Evolutionary conservation across 2,329 filamentous ascomycete genomes (phyloP).

Genomic region (Shiraia bambusicola): DNA sequence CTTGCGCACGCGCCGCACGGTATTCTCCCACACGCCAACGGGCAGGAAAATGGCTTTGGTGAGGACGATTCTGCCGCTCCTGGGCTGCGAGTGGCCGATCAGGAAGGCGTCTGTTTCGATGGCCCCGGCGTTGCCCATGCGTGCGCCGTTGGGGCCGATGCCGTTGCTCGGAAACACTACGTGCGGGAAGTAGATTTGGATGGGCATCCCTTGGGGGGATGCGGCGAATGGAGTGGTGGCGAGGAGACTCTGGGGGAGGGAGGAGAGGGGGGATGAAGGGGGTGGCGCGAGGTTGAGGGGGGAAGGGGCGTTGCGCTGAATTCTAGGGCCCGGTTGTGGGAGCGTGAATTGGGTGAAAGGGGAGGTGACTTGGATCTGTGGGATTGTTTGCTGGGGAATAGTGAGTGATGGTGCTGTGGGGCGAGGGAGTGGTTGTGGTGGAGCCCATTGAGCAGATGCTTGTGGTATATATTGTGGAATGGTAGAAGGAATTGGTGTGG

Average conservation of each 20-base stretch:
- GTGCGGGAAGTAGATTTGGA: conserved; percentile 34
- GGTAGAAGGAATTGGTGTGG: background rate
- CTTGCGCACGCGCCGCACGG: conserved; percentile 9
- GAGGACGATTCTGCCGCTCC: conserved; percentile 12
- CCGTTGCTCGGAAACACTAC: conserved; percentile 18
- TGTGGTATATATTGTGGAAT: background rate
- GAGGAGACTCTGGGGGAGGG: conserved; percentile 11
- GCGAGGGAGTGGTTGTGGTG: background rate
- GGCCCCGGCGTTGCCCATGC: conserved; percentile 5
- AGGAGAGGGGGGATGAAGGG: conserved; percentile 9
- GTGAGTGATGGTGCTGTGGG: background rate
- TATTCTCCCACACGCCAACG: conserved; percentile 21
- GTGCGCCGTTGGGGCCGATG: conserved; percentile 7
- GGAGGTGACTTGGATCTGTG: background rate
- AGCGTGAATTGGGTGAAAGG: background rate
- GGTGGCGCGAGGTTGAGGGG: conserved; percentile 7
- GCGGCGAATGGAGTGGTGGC: conserved; percentile 15
- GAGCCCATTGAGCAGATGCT: background rate
- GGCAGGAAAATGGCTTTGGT: conserved; percentile 31
- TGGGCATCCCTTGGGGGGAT: conserved; percentile 15
- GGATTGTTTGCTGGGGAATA: background rate
- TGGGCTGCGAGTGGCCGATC: conserved; percentile 22
- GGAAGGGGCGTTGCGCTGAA: conserved; percentile 17
- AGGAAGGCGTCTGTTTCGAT: conserved; percentile 33
- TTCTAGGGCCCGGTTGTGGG: conserved; percentile 7